Evolutionary conservation across 2,329 filamentous ascomycete species (phyloP).

Genomic region (Berkeleyomyces rouxiae): DNA sequence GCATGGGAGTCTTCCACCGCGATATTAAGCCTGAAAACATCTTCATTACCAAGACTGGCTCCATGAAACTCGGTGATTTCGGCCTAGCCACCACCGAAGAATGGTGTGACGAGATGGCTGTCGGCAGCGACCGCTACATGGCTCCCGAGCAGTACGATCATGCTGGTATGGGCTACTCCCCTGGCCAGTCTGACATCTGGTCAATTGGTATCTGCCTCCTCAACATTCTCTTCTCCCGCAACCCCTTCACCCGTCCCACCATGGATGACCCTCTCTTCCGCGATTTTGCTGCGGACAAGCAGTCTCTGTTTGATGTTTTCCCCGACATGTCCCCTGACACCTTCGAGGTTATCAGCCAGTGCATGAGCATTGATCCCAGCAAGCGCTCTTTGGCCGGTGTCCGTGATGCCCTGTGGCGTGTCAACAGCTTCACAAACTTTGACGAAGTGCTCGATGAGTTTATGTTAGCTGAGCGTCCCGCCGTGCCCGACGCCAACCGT

Average conservation of each 20-base stretch:
- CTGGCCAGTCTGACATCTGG: conserved; percentile 89
- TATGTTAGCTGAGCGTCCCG: conserved; percentile 63
- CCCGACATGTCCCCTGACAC: conserved; percentile 98
- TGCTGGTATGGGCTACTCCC: conserved; percentile 71
- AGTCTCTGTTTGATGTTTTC: conserved; percentile 94
- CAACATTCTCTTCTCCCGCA: conserved; percentile 91
- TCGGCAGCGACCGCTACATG: conserved; percentile 98
- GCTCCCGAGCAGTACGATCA: conserved; percentile 96
- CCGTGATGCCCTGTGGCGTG: conserved; percentile 60
- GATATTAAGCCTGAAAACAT: conserved; percentile 99
- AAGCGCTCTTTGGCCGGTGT: conserved; percentile 70
- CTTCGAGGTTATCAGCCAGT: conserved; percentile 80
- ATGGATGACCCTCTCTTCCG: conserved; percentile 83
- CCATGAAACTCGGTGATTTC: conserved; percentile 94
- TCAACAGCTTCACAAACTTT: conserved; percentile 81
- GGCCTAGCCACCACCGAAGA: conserved; percentile 77
- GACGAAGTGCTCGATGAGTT: conserved; percentile 76
- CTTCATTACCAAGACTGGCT: conserved; percentile 70
- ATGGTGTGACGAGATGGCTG: conserved; percentile 84
- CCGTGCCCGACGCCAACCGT: conserved; percentile 71
- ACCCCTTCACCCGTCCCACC: conserved; percentile 83
- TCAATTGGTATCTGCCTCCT: conserved; percentile 91
- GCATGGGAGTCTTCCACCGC: conserved; percentile 81
- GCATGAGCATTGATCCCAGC: conserved; percentile 76
- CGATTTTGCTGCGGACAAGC: conserved; percentile 84